These are phyloP conservation scores for Ustilago bromivora DNA, from an alignment of 1,284 basidiomycete species.

Conservation along the genomic window DNA sequence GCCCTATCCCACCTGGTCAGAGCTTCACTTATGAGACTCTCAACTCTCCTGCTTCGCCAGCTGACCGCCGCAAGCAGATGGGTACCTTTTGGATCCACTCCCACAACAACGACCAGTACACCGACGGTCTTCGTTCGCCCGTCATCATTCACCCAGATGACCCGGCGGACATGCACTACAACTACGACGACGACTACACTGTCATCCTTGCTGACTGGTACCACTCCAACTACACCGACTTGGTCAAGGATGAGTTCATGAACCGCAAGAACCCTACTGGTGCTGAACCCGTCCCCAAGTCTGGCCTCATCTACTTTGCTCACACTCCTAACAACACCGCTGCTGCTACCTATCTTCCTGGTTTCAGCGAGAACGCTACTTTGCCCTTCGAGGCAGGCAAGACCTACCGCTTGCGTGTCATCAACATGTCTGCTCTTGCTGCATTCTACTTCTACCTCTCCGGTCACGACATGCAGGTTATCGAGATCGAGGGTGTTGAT, in stretches of 20 bases:
- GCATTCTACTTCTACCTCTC: conserved; percentile 56
- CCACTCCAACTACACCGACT: conserved; percentile 56
- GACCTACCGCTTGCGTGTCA: conserved; percentile 74
- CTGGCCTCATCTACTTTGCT: conserved; percentile 85
- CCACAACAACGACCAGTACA: conserved; percentile 64
- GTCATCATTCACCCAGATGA: conserved; percentile 68
- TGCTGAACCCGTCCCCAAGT: conserved; percentile 71
- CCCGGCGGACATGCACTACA: conserved; percentile 69
- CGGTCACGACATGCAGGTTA: conserved; percentile 52
- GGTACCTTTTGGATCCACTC: conserved; percentile 72
- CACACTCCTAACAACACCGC: conserved; percentile 73
- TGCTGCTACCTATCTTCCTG: conserved; percentile 53
- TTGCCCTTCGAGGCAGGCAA: conserved; percentile 73
- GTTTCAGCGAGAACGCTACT: conserved; percentile 82
- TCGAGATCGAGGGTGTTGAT: conserved; percentile 61
- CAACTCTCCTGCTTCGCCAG: conserved; percentile 42
- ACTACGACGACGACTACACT: conserved; percentile 92
- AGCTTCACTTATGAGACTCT: conserved; percentile 57
- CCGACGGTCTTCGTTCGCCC: conserved; percentile 65
- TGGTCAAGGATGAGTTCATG: conserved; percentile 75
- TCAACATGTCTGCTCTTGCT: conserved; percentile 72
- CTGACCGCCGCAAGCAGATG: conserved; percentile 52
- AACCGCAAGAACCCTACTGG: conserved; percentile 72
- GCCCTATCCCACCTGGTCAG: conserved; percentile 64
- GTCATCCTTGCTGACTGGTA: conserved; percentile 84